Evolutionary conservation across 306 rosid species (phyloP), one percentile per base, ranked within the genome.

Genomic region (Clitoria ternatea): DNA sequence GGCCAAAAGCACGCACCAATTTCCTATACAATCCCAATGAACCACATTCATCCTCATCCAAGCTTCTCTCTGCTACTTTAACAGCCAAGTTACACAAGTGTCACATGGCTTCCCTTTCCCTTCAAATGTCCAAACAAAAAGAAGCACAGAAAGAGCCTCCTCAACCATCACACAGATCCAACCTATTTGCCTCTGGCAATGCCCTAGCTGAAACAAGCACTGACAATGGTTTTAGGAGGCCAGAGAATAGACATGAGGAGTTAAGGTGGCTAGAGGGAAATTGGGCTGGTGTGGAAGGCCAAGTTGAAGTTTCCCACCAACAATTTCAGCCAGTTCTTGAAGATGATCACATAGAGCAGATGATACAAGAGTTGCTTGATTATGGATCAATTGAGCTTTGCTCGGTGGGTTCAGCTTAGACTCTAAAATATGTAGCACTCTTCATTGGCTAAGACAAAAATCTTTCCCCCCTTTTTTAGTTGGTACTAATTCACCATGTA

Each of bases 331-430:
- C 85, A 13, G 86, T 82, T 48, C 97, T 91, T 78, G 85, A 91
- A 75, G 97, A 88, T 73, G 88, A 91, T 79, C 88, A 91, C 76
- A 85, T 91, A 0, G 96, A 91, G 80, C 97, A 91, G 52, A 91
- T 91, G 97, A 91, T 91, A 13, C 90, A 91, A 48, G 97, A 91
- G 73, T 66, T 91, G 82, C 90, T 88, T 77, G 66, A 91, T 72
- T 89, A 75, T 72, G 92, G 97, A 10, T 83, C 93, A 39, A 69
- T 90, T 56, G 97, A 90, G 72, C 82, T 91, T 66, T 81, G 90
- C 45, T 85, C 87, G 18, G 77, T 74, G 43, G 84, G 78, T 11
- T 79, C 86, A 9, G 17, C 82, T 74, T 83, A 82, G 78, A 18
- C 36, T 54, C 39, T 42, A 17, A n/a, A n/a, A 37, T n/a, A n/a